Evolutionary conservation across 148 eudicot genomes (phyloP).

Genomic region (Heliosperma pusillum): DNA sequence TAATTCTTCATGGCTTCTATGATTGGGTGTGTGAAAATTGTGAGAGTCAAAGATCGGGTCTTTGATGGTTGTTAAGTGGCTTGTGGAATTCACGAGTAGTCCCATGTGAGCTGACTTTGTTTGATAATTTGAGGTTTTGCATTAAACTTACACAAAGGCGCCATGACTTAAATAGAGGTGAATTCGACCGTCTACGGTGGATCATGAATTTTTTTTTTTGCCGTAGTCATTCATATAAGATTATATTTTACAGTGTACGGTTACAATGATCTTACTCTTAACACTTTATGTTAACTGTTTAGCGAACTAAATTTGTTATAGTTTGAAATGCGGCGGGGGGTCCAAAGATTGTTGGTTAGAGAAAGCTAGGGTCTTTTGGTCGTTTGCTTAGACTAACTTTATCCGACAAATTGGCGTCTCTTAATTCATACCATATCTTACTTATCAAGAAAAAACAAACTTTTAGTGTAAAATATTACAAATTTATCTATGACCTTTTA

Average conservation of each 20-base stretch:
- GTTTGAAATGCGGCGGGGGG: not conserved
- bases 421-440: too few species aligned
- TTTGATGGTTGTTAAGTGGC: not conserved
- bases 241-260: not conserved
- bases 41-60: not conserved
- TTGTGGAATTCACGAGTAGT: not conserved
- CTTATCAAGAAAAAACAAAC: too few species aligned
- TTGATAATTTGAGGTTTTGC: not conserved
- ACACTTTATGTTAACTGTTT: not conserved
- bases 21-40: not conserved
- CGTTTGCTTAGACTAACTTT: not conserved
- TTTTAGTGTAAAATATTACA: not conserved
- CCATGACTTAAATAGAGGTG: not conserved
- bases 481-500: not conserved
- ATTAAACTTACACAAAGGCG: not conserved
- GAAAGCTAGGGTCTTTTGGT: conserved; percentile 4
- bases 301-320: not conserved
- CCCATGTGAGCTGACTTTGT: not conserved
- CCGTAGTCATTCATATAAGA: not conserved
- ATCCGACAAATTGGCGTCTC: not conserved
- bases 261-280: not conserved
- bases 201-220: not conserved
- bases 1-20: not conserved
- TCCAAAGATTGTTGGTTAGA: not conserved
- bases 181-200: not conserved